phyloP scores from a whole-genome alignment of 106 monocot genomes.

The Dendrobium catenatum region DNA sequence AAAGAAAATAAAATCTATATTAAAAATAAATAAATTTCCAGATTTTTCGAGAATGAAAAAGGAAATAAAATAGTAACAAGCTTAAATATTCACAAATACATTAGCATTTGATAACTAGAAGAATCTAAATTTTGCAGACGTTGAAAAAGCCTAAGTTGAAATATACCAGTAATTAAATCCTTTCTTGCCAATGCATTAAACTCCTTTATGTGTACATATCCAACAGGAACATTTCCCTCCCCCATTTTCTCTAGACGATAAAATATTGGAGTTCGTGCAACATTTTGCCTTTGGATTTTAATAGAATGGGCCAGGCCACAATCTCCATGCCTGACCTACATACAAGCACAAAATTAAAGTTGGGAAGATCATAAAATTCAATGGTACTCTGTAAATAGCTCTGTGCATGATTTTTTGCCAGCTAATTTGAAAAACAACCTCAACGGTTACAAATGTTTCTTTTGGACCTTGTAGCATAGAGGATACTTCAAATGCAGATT shows the following conservation, averaged over 20 bases:
- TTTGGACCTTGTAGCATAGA: slow-evolving; percentile 83
- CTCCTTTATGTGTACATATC: slow-evolving; percentile 89
- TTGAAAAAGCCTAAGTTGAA: not conserved
- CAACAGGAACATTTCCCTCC: slow-evolving; percentile 53
- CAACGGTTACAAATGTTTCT: slow-evolving; percentile 83
- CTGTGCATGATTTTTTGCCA: not conserved
- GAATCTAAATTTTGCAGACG: not conserved
- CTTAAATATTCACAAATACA: not conserved
- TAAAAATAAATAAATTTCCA: too few relatives aligned
- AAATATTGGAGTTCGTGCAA: slow-evolving; percentile 82
- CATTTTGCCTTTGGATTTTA: slow-evolving; percentile 66
- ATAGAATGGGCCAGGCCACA: slow-evolving; percentile 55
- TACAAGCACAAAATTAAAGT: not conserved
- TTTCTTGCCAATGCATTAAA: slow-evolving; percentile 96
- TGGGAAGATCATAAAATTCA: not conserved
- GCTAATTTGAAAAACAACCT: slow-evolving; percentile 34
- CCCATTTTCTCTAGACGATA: slow-evolving; percentile 84
- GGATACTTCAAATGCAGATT: slow-evolving; percentile 92
- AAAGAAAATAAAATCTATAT: too few relatives aligned
- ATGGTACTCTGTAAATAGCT: not conserved
- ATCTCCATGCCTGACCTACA: slow-evolving; percentile 77
- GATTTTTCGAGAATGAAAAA: not conserved
- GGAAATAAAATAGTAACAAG: not conserved
- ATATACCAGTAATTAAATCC: slow-evolving; percentile 78
- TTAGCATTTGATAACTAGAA: not conserved